Base-by-base conservation (phyloP, 1,284 basidiomycete species). In the Ceratobasidium papillatum region DNA sequence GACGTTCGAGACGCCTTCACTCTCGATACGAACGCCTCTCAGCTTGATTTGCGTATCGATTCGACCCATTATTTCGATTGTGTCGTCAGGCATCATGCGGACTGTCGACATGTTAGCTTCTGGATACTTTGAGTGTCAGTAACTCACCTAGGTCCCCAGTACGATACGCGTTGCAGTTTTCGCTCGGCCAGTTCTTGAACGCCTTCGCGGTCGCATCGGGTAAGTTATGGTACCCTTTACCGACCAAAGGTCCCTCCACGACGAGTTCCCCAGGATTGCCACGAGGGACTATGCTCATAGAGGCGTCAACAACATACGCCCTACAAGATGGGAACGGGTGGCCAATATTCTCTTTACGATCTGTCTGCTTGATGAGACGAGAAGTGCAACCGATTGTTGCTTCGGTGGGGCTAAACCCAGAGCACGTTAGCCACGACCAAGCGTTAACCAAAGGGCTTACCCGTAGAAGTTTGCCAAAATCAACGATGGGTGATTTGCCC, bases 41-140 rank as follows among this genome's bases (percentile, higher is more conserved):
- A 87, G 80, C 80, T 88, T 88, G 78, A 88, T 85, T 76, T 88
- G 87, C 19, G 84, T 85, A 76, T 88, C 87, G 54, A 87, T 86
- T 27, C 87, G 84, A n/a, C 87, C 87, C 34, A 87, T 80, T 66
- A 88, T 87, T 77, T 87, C 85, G 27, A 88, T 78, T 4, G 85
- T 84, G n/a, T 81, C 82, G 75, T 88, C 86, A 0, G 86, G 85
- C 81, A 87, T 85, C 85, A 88, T 87, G 58, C 87, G 81, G 9
- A 83, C 87, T 78, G 45, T 14, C 14, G 8, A 19, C 36, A 30
- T 2, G n/a, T 4, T 71, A 17, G 61, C 27, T 30, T 30, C 27
- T 14, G 12, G 34, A 30, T 4, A 34, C 36, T 43, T 51, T 25
- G 34, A 38, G 8, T 3, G 12, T 36, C 17, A 30, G 14, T 43